A percentile compares a stretch with the other conserved stretches of the same genome.
Conservation (phyloP, 2,329 filamentous ascomycete genomes). For the Ophiostoma sp. region DNA sequence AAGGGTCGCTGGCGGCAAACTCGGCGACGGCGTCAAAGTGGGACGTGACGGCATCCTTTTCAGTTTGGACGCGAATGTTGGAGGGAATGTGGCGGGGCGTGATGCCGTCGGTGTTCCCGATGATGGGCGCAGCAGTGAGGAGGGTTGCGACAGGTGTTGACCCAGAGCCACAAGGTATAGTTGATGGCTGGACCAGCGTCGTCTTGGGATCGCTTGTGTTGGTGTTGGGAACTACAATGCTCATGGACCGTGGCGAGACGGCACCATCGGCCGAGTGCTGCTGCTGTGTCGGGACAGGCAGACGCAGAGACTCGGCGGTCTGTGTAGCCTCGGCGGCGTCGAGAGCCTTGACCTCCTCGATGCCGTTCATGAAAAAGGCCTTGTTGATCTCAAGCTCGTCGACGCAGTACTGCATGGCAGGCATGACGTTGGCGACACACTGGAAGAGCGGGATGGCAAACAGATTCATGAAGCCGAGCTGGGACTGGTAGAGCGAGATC, state of each 20-base stretch:
- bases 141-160: neutral
- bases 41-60: constrained; percentile 42
- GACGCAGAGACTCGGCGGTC: constrained; percentile 34
- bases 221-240: constrained; percentile 33
- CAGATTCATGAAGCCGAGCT: constrained; percentile 94
- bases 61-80: constrained; percentile 35
- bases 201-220: neutral
- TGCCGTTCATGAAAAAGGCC: constrained; percentile 62
- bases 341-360: constrained; percentile 56
- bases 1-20: constrained; percentile 47
- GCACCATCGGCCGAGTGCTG: constrained; percentile 35
- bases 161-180: neutral
- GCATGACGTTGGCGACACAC: constrained; percentile 78
- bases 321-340: constrained; percentile 38
- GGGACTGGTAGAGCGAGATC: constrained; percentile 75
- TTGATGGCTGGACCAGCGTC: neutral
- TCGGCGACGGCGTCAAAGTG: constrained; percentile 46
- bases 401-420: constrained; percentile 76
- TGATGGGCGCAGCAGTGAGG: neutral
- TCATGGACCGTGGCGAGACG: constrained; percentile 44
- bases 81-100: constrained; percentile 35
- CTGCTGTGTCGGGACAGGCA: constrained; percentile 30
- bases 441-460: constrained; percentile 91
- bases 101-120: neutral
- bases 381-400: constrained; percentile 77